Percentiles rank a stretch among this genome's conserved stretches.
Evolutionary conservation across 768 basidiomycete genomes (phyloP).

Genomic region (Leccinum truebloodii): DNA sequence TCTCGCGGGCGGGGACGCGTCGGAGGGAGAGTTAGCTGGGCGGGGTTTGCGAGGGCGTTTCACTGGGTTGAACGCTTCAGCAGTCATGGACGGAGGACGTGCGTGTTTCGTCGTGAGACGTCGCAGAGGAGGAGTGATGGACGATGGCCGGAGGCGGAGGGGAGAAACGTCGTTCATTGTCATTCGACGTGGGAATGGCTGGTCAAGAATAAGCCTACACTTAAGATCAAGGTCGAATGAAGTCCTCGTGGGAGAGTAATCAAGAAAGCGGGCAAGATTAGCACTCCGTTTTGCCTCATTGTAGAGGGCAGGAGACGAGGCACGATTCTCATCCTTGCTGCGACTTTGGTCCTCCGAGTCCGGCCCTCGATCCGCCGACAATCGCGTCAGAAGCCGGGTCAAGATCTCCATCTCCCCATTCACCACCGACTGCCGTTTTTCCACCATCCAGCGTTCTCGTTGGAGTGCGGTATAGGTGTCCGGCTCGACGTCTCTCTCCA

Average conservation of each 20-base stretch:
- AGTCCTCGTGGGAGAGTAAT: slow-evolving; percentile 35
- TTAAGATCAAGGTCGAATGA: slow-evolving; percentile 35
- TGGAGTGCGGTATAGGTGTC: slow-evolving; percentile 39
- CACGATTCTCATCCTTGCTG: slow-evolving; percentile 19
- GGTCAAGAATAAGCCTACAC: slow-evolving; percentile 31
- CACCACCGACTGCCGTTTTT: slow-evolving; percentile 41
- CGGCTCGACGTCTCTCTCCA: slow-evolving; percentile 41
- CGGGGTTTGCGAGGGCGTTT: slow-evolving; percentile 31
- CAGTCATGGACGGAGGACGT: slow-evolving; percentile 28
- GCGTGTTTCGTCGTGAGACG: slow-evolving; percentile 28
- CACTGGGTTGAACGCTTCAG: slow-evolving; percentile 30
- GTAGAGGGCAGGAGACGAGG: slow-evolving; percentile 16
- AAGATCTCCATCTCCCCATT: slow-evolving; percentile 39
- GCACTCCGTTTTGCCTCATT: slow-evolving; percentile 31
- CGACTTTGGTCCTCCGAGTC: slow-evolving; percentile 7
- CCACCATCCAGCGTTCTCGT: slow-evolving; percentile 52
- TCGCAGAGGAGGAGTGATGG: slow-evolving; percentile 28
- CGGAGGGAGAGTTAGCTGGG: slow-evolving; percentile 18
- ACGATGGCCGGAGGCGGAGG: slow-evolving; percentile 36
- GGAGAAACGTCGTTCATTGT: slow-evolving; percentile 37
- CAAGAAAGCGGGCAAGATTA: slow-evolving; percentile 43
- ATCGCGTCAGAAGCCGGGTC: slow-evolving; percentile 36
- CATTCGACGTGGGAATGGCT: slow-evolving; percentile 35
- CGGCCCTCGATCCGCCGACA: slow-evolving; percentile 30
- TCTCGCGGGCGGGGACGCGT: slow-evolving; percentile 18